Base-by-base conservation (phyloP, 2,329 filamentous ascomycete species). In the Beauveria sp. region DNA sequence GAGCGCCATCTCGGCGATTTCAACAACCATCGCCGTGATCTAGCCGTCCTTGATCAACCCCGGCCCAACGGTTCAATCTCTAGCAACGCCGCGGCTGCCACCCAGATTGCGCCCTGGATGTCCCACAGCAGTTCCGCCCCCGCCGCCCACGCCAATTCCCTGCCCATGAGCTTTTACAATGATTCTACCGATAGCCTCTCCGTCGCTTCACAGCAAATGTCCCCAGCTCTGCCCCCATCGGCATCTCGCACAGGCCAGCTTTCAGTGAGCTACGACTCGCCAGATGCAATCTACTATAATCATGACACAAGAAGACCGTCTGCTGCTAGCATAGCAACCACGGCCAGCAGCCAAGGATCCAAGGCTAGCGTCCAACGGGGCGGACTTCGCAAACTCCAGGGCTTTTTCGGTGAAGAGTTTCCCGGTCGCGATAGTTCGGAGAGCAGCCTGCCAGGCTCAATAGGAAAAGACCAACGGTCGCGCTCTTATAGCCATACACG, bases 341-440 rank as follows among this genome's bases (percentile, higher is more conserved):
- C 82, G 5, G 85, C 90, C 61, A 94, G 92, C 74, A 96, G 93
- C 70, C 84, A 90, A 66, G 90, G 90, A 40, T 96, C 93, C 47
- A 88, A 87, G 75, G 83, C 83, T 62, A 90, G 88, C 72, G 79
- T 86, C 64, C 87, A 85, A 63, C 81, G 88, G 63, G 85, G 87
- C 67, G 85, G 89, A 56, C 83, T 88, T 61, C 92, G 92, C 74
- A 94, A 93, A 75, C 80, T 96, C 64, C 90, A 94, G 70, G 90
- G 89, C 47, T 93, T 97, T 72, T 96, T 97, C 75, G 92, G 93
- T 52, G 93, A 97, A 68, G 92, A 96, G 70, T 91, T 90, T 72
- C 85, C 86, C 62, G 84, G 83, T 43, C 80, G 83, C 66, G 88
- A 92, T 70, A 87, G 87, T 65, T 92, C 89, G 58, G 90, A 96